Conservation (phyloP, 2,329 filamentous ascomycete genomes). For the Fusarium abutilonis region DNA sequence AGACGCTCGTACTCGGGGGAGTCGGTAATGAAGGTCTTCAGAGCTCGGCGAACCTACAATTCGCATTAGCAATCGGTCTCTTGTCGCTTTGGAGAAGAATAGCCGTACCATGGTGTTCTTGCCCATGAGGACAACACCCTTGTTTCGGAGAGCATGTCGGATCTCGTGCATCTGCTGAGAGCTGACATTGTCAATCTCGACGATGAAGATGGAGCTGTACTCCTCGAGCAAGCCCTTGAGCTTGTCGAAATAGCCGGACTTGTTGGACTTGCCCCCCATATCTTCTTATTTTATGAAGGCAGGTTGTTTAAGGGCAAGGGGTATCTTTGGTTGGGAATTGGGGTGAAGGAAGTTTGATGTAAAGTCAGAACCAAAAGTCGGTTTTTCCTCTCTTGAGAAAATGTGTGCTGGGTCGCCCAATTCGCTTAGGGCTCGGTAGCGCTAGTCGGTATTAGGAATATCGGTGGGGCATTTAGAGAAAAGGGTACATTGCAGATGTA, state of each 20-base stretch:
- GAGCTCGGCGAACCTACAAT: slow-evolving; percentile 85
- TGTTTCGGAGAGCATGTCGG: slow-evolving; percentile 85
- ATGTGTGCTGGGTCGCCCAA: slow-evolving; percentile 45
- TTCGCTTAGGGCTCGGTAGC: slow-evolving; percentile 52
- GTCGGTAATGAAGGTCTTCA: slow-evolving; percentile 92
- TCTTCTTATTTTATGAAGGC: slow-evolving; percentile 92
- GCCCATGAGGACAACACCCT: slow-evolving; percentile 98
- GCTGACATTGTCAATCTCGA: slow-evolving; percentile 98
- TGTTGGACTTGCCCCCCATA: slow-evolving; percentile 99
- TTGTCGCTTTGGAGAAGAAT: too few species aligned
- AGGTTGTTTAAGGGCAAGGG: slow-evolving; percentile 96
- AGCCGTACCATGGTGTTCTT: slow-evolving; percentile 97
- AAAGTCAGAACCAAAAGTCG: neutral
- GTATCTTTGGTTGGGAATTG: slow-evolving; percentile 43
- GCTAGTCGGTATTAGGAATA: slow-evolving; percentile 42
- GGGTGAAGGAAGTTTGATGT: slow-evolving; percentile 39
- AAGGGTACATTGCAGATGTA: slow-evolving; percentile 49
- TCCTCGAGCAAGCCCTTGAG: slow-evolving; percentile 96
- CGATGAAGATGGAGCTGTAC: slow-evolving; percentile 98
- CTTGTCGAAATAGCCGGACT: slow-evolving; percentile 99
- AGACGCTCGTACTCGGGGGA: slow-evolving; percentile 98
- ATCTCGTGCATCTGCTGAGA: slow-evolving; percentile 99
- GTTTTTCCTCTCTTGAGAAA: slow-evolving; percentile 23
- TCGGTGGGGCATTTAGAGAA: slow-evolving; percentile 15
- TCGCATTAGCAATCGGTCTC: slow-evolving; percentile 25